Evolutionary conservation across 2,329 filamentous ascomycete species (phyloP).

Genomic region (Leptosphaerulina australis): DNA sequence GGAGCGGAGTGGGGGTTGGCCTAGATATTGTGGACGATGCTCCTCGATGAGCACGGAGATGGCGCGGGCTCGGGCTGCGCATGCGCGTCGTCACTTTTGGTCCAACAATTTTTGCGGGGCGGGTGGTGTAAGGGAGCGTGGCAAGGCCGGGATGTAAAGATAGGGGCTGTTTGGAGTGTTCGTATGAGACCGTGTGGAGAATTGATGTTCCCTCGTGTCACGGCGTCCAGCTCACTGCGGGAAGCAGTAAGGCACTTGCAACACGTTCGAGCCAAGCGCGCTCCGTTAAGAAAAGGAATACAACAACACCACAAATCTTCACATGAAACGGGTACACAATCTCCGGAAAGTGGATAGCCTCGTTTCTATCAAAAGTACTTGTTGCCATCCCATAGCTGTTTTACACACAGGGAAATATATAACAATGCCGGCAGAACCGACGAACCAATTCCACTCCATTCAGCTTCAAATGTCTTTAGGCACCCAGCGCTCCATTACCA

Average conservation of each 20-base stretch:
- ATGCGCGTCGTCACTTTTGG: conserved; percentile 32
- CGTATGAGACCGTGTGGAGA: conserved; percentile 11
- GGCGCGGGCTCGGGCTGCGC: conserved; percentile 42
- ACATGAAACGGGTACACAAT: background rate
- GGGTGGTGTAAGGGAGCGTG: conserved; percentile 16
- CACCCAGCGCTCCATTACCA: conserved; percentile 22
- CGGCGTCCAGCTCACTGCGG: conserved; percentile 12
- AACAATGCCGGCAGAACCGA: conserved; percentile 43
- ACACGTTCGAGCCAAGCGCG: conserved; percentile 3
- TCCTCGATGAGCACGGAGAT: conserved; percentile 44
- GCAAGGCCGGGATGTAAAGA: conserved; percentile 22
- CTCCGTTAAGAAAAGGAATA: conserved; percentile 7
- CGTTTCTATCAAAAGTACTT: conserved; percentile 47
- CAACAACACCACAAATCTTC: too few relatives aligned
- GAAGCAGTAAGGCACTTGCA: background rate
- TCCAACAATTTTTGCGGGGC: conserved; percentile 21
- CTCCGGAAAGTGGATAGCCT: conserved; percentile 41
- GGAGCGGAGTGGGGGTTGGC: conserved; percentile 35
- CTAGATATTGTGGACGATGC: conserved; percentile 42
- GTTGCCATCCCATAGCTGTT: conserved; percentile 46
- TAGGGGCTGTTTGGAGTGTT: conserved; percentile 21
- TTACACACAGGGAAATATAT: conserved; percentile 49
- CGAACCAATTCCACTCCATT: conserved; percentile 39
- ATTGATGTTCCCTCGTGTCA: conserved; percentile 32
- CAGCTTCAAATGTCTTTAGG: conserved; percentile 24